phyloP scores from a whole-genome alignment of 208 protist genomes.

The Acanthamoeba lenticulata region DNA sequence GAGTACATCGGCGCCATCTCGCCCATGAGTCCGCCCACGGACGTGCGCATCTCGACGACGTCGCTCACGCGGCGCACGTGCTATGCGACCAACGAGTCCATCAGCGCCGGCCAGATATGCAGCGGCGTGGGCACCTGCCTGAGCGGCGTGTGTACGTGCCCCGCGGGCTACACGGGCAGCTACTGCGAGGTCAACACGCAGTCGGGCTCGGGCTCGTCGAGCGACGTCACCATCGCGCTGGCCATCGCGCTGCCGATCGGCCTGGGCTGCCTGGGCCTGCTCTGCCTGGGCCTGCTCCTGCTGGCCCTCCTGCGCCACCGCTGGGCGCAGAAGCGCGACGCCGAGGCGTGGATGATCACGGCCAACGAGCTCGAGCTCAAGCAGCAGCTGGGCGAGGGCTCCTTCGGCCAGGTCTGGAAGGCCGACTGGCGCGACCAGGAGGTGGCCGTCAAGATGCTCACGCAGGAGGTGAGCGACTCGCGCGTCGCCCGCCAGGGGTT shows the following conservation, averaged over 20 bases:
- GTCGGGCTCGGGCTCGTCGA: background rate
- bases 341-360: conserved; percentile 13
- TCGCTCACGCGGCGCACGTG: conserved; percentile 38
- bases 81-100: background rate
- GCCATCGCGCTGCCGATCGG: background rate
- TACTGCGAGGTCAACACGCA: background rate
- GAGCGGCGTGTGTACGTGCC: conserved; percentile 15
- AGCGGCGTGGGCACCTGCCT: background rate
- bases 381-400: conserved; percentile 6
- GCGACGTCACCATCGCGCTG: background rate
- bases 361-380: conserved; percentile 15
- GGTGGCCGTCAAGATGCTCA: conserved; percentile 72
- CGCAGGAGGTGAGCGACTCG: background rate
- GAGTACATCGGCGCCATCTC: conserved; percentile 9
- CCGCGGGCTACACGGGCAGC: background rate
- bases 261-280: background rate
- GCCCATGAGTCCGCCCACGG: background rate
- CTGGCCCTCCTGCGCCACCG: background rate
- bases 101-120: background rate
- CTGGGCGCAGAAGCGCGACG: background rate
- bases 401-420: conserved; percentile 47
- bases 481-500: conserved; percentile 6
- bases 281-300: background rate
- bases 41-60: background rate
- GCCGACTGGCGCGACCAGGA: conserved; percentile 11